phyloP scores from a whole-genome alignment of 179 eudicot species.

The Spinacia oleracea region DNA sequence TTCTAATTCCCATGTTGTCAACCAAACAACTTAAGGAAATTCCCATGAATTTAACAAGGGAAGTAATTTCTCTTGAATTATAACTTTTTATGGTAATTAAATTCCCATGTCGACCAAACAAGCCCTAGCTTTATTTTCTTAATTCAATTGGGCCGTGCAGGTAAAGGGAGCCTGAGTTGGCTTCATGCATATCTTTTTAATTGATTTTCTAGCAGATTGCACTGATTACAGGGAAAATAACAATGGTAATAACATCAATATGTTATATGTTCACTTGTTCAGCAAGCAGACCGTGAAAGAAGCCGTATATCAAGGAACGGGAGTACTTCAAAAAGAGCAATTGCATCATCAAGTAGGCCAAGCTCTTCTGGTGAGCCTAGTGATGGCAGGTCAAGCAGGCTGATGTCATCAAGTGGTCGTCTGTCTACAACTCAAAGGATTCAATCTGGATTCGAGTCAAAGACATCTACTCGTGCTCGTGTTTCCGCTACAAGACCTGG shows the following conservation, averaged over 20 bases:
- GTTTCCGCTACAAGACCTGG: constrained; percentile 40
- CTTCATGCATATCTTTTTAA: not conserved
- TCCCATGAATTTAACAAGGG: too few species aligned
- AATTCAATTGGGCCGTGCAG: not conserved
- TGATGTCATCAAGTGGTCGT: constrained; percentile 53
- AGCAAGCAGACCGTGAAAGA: constrained; percentile 58
- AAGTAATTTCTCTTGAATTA: too few species aligned
- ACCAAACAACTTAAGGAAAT: too few species aligned
- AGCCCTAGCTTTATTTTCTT: not conserved
- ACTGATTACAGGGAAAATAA: not conserved
- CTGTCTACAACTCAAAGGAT: constrained; percentile 54
- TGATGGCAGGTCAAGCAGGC: constrained; percentile 48
- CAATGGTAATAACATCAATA: not conserved
- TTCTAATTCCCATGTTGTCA: too few species aligned
- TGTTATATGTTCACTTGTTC: constrained; percentile 18
- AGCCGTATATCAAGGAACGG: constrained; percentile 51
- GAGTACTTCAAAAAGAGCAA: constrained; percentile 56
- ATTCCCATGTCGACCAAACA: too few species aligned
- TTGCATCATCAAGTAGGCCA: constrained; percentile 52
- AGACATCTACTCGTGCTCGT: constrained; percentile 48
- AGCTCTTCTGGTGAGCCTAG: constrained; percentile 62
- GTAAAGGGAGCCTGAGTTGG: not conserved
- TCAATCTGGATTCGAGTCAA: constrained; percentile 58
- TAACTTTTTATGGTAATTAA: too few species aligned
- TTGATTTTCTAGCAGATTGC: not conserved